Conservation (phyloP, 2,329 filamentous ascomycete genomes). For the Setomelanomma holmii region DNA sequence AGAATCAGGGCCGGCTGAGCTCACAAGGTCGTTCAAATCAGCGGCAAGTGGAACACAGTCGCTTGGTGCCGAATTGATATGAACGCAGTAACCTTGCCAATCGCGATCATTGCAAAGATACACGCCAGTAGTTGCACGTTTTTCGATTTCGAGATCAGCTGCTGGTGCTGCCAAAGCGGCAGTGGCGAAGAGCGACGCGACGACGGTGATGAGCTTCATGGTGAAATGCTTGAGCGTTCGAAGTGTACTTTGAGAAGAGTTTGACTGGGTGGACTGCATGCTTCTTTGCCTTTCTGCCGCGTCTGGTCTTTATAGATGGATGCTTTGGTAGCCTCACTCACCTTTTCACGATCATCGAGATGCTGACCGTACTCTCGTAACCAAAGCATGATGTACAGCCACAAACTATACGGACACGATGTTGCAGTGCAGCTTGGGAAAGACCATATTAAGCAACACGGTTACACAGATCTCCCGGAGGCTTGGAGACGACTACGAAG, state of each 20-base stretch:
- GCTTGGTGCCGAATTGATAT: conserved; percentile 11
- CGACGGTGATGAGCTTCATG: conserved; percentile 11
- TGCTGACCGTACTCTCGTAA: neutral
- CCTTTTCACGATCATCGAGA: neutral
- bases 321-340: too few relatives aligned
- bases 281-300: neutral
- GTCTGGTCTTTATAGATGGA: neutral
- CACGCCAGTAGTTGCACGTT: conserved; percentile 12
- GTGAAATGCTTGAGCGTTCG: neutral
- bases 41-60: conserved; percentile 13
- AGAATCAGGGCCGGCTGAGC: conserved; percentile 14
- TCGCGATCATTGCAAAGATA: conserved; percentile 22
- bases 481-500: neutral
- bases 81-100: conserved; percentile 19
- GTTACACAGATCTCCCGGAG: neutral
- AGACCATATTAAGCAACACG: conserved; percentile 2
- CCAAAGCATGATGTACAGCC: neutral
- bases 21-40: conserved; percentile 17
- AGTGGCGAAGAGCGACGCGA: conserved; percentile 3
- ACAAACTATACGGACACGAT: neutral
- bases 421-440: conserved; percentile 8
- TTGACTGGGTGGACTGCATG: too few relatives aligned
- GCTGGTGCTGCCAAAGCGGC: conserved; percentile 9
- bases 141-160: conserved; percentile 2
- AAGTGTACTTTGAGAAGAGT: too few relatives aligned